Base-by-base conservation (phyloP, 1,284 basidiomycete species). In the Marasmius tenuissimus region DNA sequence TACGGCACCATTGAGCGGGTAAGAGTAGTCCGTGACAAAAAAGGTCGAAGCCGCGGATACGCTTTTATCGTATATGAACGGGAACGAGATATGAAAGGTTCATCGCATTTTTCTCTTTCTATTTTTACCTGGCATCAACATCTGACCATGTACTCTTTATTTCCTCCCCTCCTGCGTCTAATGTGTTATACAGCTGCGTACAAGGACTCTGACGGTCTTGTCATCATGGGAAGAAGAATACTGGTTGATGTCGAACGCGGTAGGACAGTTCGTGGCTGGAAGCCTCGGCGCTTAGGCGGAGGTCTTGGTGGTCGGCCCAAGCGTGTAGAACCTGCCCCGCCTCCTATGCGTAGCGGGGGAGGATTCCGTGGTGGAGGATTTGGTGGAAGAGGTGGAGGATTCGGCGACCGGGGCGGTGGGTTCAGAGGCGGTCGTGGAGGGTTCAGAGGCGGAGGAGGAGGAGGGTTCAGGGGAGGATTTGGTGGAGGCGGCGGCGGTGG, bases 51-150 rank as follows among this genome's bases (percentile, higher is more conserved):
- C 70, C 83, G 92, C 66, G 95, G 96, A 18, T 99, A 98, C 75
- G 97, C 97, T 16, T 99, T 99, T 76, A 85, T 99, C 64, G 94
- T 98, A 7, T 99, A 95, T 70, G 97, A 99, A 74, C 87, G 96
- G 33, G 97, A 99, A 78, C 88, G 96, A 63, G 97, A 99, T 75
- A 99, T 99, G 97, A 98, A 98, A 86, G 93, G 95, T 95, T 69
- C 71, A 76, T 73, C 57, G 54, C 22, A 62, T 59, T 63, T 65
- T 64, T 60, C 67, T 68, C 10, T 52, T 66, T 63, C 54, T 50
- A 59, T 59, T 40, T 18, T 27, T 45, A 7, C 20, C 54, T 16
- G 53, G 14, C 33, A 18, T 16, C 37, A 39, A 14, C 16, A 33
- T 58, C 47, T 61, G 40, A 53, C 47, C 65, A 60, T 67, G 65